Conservation (phyloP, 169 alveolate genomes). For the Eimeria sp. region DNA sequence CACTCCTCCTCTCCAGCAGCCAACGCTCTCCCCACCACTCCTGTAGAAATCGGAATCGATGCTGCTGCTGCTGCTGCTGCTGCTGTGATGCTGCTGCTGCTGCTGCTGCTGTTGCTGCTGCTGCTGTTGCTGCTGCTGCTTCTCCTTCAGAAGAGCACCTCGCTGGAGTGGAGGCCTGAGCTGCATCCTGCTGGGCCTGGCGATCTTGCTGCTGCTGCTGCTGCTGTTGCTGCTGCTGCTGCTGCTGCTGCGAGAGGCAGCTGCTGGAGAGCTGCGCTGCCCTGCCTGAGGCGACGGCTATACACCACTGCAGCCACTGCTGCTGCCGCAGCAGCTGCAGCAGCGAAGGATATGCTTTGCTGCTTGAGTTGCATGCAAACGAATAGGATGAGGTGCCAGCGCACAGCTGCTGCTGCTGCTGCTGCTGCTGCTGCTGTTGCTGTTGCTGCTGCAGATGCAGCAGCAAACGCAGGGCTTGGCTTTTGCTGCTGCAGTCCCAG, state of each 20-base stretch:
- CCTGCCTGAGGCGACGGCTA: slow-evolving; percentile 52
- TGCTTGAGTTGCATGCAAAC: not conserved
- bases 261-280: slow-evolving; percentile 47
- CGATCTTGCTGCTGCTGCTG: slow-evolving; percentile 36
- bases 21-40: slow-evolving; percentile 59
- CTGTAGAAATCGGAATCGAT: slow-evolving; percentile 6
- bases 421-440: slow-evolving; percentile 48
- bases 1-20: slow-evolving; percentile 46
- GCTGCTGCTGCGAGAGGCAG: slow-evolving; percentile 44
- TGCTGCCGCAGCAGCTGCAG: slow-evolving; percentile 65
- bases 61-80: slow-evolving; percentile 60
- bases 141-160: not conserved
- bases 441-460: slow-evolving; percentile 6
- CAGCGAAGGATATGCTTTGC: not conserved
- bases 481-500: slow-evolving; percentile 38
- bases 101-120: slow-evolving; percentile 10
- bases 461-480: slow-evolving; percentile 23
- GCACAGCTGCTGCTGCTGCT: slow-evolving; percentile 4
- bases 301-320: slow-evolving; percentile 71
- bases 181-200: slow-evolving; percentile 11
- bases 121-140: not conserved
- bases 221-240: slow-evolving; percentile 38
- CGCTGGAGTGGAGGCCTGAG: not conserved
- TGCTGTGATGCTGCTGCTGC: slow-evolving; percentile 23
- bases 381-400: not conserved